These are phyloP conservation scores for Apiospora pterosperma DNA, from an alignment of 2,329 filamentous ascomycete genomes.

Conservation along the genomic window DNA sequence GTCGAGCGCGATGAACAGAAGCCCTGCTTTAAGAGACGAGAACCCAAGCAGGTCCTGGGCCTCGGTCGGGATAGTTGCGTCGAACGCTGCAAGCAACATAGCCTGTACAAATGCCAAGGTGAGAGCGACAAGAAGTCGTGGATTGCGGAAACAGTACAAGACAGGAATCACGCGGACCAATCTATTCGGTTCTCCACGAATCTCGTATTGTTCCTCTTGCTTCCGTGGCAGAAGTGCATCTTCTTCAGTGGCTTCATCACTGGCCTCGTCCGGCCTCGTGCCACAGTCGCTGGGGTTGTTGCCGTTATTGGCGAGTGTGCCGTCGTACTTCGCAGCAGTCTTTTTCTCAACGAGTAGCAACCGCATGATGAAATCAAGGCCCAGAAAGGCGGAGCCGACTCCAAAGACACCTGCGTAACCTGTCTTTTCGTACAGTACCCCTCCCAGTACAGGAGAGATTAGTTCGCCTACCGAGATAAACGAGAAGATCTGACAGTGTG, in stretches of 20 bases:
- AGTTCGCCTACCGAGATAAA: conserved; percentile 57
- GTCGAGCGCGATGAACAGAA: conserved; percentile 34
- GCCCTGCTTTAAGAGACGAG: conserved; percentile 30
- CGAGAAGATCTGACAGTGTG: conserved; percentile 44
- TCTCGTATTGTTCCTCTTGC: conserved; percentile 34
- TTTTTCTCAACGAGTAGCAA: conserved; percentile 62
- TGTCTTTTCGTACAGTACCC: conserved; percentile 55
- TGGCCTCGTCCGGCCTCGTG: conserved; percentile 14
- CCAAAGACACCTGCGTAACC: conserved; percentile 59
- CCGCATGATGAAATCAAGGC: conserved; percentile 57
- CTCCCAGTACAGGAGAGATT: conserved; percentile 55
- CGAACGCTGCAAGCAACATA: conserved; percentile 31
- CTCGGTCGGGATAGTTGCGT: conserved; percentile 35
- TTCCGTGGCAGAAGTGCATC: conserved; percentile 36
- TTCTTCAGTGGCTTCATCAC: conserved; percentile 29
- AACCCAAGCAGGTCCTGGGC: conserved; percentile 33
- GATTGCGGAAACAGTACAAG: conserved; percentile 37
- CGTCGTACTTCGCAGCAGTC: conserved; percentile 43
- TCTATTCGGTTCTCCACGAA: conserved; percentile 35
- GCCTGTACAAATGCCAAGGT: conserved; percentile 41
- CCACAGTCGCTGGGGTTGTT: conserved; percentile 14
- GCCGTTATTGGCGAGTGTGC: conserved; percentile 14
- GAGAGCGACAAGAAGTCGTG: conserved; percentile 35
- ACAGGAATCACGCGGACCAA: conserved; percentile 42
- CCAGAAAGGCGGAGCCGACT: conserved; percentile 50